Evolutionary conservation across 805 yeast genomes (phyloP).

Genomic region (Schwanniomyces vanrijiae): DNA sequence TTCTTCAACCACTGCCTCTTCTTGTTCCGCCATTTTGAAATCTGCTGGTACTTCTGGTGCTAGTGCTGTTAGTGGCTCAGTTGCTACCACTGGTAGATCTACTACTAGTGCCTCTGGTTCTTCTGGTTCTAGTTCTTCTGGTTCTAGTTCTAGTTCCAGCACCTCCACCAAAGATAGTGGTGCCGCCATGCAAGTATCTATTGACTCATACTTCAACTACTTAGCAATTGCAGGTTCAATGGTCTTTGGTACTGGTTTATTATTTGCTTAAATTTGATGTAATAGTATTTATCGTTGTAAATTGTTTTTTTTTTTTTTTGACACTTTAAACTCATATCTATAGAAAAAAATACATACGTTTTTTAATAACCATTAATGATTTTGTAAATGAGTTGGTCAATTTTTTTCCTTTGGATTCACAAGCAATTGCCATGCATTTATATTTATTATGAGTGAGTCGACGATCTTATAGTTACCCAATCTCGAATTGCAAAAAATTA

Average conservation of each 20-base stretch:
- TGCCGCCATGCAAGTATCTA: slow-evolving; percentile 10
- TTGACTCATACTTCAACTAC: slow-evolving; percentile 17
- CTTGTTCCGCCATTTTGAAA: slow-evolving; percentile 56
- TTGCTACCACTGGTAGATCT: slow-evolving; percentile 17
- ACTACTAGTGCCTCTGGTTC: slow-evolving; percentile 20
- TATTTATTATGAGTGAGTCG: background rate
- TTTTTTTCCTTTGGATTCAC: too few relatives aligned
- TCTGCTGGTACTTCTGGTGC: slow-evolving; percentile 74
- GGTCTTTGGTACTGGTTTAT: slow-evolving; percentile 29
- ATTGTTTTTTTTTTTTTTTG: too few relatives aligned
- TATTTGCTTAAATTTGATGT: slow-evolving; percentile 8
- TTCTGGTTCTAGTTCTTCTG: slow-evolving; percentile 23
- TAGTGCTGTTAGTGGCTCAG: slow-evolving; percentile 48
- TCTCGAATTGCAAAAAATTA: background rate
- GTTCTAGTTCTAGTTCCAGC: slow-evolving; percentile 18
- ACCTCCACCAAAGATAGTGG: slow-evolving; percentile 15
- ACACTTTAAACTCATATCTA: background rate
- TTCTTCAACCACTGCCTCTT: slow-evolving; percentile 32
- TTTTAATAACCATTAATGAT: background rate
- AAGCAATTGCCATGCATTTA: background rate
- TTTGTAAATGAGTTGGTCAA: too few relatives aligned
- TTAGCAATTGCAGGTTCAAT: slow-evolving; percentile 22
- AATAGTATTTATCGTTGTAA: background rate
- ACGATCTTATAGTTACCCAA: background rate
- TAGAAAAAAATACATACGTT: background rate